A percentile compares a stretch with the other conserved stretches of the same genome.
Conservation (phyloP, 495 filamentous ascomycete genomes). For the Lineolata rhizophorae region DNA sequence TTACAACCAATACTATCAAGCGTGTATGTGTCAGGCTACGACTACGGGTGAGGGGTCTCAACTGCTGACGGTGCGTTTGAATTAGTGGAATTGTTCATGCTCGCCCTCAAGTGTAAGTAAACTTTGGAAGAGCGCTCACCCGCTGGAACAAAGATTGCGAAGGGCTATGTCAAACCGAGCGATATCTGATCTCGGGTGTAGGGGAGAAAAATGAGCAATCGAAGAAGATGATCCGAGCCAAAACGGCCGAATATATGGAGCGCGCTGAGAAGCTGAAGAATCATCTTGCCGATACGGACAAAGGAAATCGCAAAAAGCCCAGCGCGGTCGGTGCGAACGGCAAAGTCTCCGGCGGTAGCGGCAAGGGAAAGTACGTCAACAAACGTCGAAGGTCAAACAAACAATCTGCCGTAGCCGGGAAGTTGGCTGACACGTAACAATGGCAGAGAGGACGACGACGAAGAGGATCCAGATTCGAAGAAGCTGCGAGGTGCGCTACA, state of each 20-base stretch:
- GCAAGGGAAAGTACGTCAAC: slow-evolving; percentile 36
- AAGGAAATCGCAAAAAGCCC: slow-evolving; percentile 43
- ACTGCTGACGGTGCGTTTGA: slow-evolving; percentile 4
- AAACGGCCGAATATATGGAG: slow-evolving; percentile 92
- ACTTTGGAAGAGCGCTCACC: not conserved
- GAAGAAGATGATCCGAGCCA: slow-evolving; percentile 89
- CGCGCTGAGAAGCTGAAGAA: slow-evolving; percentile 92
- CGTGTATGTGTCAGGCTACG: slow-evolving; percentile 17
- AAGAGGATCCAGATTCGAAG: slow-evolving; percentile 74
- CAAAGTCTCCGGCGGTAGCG: slow-evolving; percentile 44
- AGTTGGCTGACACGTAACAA: slow-evolving; percentile 2
- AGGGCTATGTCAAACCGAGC: too few species aligned
- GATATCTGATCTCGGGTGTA: too few species aligned
- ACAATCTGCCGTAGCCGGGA: too few species aligned
- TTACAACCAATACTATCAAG: slow-evolving; percentile 81
- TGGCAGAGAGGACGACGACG: slow-evolving; percentile 36
- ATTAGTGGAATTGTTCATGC: slow-evolving; percentile 84
- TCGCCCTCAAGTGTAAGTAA: slow-evolving; percentile 61
- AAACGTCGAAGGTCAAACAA: too few species aligned
- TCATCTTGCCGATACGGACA: slow-evolving; percentile 57
- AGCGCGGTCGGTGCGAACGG: slow-evolving; percentile 75
- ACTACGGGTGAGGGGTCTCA: not conserved
- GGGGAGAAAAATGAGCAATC: slow-evolving; percentile 86
- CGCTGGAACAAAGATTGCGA: not conserved
- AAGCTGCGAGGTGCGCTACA: slow-evolving; percentile 78